phyloP scores from a whole-genome alignment of 805 yeast species.

The Metschnikowia continentalis region DNA sequence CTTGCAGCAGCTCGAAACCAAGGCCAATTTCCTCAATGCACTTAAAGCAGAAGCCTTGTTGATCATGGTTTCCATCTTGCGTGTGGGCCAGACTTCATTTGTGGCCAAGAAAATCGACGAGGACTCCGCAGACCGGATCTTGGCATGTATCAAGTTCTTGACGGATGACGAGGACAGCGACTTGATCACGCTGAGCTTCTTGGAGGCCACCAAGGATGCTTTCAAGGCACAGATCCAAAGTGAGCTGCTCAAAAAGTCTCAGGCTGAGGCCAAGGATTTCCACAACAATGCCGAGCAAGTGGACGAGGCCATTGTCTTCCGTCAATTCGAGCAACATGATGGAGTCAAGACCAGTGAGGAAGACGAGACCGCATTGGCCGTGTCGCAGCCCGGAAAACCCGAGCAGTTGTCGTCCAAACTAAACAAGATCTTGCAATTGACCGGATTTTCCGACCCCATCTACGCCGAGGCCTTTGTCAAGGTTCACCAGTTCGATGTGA shows the following conservation, averaged over 20 bases:
- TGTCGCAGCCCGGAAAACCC: constrained; percentile 48
- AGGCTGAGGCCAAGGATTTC: constrained; percentile 51
- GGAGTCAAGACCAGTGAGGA: constrained; percentile 18
- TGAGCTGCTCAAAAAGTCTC: constrained; percentile 56
- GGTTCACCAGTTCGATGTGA: constrained; percentile 95
- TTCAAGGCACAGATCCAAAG: constrained; percentile 65
- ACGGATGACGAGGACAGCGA: constrained; percentile 57
- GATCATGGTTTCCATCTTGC: constrained; percentile 83
- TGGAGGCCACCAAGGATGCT: constrained; percentile 84
- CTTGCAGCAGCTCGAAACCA: constrained; percentile 53
- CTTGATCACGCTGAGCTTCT: constrained; percentile 62
- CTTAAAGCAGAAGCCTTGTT: constrained; percentile 92
- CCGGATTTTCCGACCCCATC: constrained; percentile 98
- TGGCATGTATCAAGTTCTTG: constrained; percentile 79
- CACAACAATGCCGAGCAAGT: constrained; percentile 67
- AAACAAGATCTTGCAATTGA: constrained; percentile 83
- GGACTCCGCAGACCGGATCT: constrained; percentile 92
- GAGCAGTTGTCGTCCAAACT: constrained; percentile 72
- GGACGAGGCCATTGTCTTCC: constrained; percentile 73
- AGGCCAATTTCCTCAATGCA: constrained; percentile 65
- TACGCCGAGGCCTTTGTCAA: constrained; percentile 96
- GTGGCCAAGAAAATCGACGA: constrained; percentile 83
- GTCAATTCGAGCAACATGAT: constrained; percentile 61
- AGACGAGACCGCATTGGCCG: constrained; percentile 55
- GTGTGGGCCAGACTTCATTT: constrained; percentile 74